These are phyloP conservation scores for Austroboletus novae-zelandiae DNA, from an alignment of 1,284 basidiomycete species.

Conservation along the genomic window DNA sequence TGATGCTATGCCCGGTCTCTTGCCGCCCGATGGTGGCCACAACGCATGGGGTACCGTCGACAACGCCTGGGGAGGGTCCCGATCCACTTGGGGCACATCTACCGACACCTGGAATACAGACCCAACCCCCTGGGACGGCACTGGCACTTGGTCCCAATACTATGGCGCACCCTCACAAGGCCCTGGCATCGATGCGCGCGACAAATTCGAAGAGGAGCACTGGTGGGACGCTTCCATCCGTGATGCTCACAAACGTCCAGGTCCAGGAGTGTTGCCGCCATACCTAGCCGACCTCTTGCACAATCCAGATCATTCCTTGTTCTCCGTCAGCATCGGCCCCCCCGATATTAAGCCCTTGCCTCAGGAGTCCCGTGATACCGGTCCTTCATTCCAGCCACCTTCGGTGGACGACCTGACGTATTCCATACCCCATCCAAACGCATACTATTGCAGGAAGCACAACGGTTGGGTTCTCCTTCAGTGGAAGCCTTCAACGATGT, in stretches of 20 bases:
- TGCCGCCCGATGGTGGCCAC: conserved; percentile 19
- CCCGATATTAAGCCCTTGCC: conserved; percentile 31
- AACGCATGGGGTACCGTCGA: conserved; percentile 12
- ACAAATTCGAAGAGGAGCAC: conserved; percentile 52
- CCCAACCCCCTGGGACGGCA: conserved; percentile 26
- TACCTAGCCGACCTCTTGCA: conserved; percentile 63
- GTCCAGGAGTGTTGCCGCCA: conserved; percentile 65
- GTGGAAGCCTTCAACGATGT: conserved; percentile 59
- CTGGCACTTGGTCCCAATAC: conserved; percentile 20
- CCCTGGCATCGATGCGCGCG: conserved; percentile 53
- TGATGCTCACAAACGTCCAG: conserved; percentile 49
- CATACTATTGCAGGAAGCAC: conserved; percentile 75
- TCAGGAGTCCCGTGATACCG: conserved; percentile 20
- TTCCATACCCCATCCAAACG: conserved; percentile 73
- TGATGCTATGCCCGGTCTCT: conserved; percentile 31
- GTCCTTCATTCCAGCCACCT: conserved; percentile 27
- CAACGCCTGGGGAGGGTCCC: conserved; percentile 18
- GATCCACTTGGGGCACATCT: conserved; percentile 11
- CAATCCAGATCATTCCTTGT: conserved; percentile 66
- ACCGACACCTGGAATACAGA: conserved; percentile 21
- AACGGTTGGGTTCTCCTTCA: conserved; percentile 75
- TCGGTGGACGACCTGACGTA: conserved; percentile 55
- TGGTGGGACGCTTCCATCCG: conserved; percentile 64
- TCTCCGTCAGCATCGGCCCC: conserved; percentile 51
- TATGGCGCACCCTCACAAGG: conserved; percentile 25